Percentiles rank a stretch among this genome's conserved stretches.
phyloP scores from a whole-genome alignment of 2,329 filamentous ascomycete species.

The Amauroascus verrucosus region DNA sequence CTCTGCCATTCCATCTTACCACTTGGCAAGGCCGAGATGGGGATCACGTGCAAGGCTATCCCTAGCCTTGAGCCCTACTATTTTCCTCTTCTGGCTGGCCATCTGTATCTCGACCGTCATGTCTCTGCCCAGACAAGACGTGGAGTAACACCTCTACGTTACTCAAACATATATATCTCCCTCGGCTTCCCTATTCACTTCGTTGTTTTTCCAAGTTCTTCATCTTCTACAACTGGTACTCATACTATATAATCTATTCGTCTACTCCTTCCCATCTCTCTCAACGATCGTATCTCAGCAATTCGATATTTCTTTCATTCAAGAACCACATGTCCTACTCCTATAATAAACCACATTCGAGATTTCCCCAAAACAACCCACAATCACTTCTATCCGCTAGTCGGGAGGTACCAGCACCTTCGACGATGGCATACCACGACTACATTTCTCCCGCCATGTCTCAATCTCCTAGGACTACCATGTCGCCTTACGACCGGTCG shows the following conservation, averaged over 20 bases:
- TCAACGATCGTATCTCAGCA: not conserved
- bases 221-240: not conserved
- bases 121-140: constrained; percentile 12
- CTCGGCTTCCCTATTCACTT: constrained; percentile 2
- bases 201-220: constrained; percentile 6
- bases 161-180: constrained; percentile 11
- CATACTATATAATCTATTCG: constrained; percentile 6
- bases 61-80: constrained; percentile 8
- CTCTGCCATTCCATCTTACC: not conserved
- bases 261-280: not conserved
- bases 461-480: not conserved
- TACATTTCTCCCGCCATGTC: constrained; percentile 9
- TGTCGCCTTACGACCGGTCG: constrained; percentile 8
- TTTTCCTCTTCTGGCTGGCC: not conserved
- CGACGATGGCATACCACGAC: constrained; percentile 5
- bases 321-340: constrained; percentile 9
- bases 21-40: not conserved
- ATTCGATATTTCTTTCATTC: not conserved
- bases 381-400: not conserved
- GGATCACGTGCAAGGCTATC: constrained; percentile 6
- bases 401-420: not conserved
- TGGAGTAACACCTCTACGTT: constrained; percentile 11
- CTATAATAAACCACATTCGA: not conserved
- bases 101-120: constrained; percentile 3
- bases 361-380: not conserved